Evolutionary conservation across 768 basidiomycete genomes (phyloP), one percentile per base, ranked within the genome.

Genomic region (Agaricus subrufescens): DNA sequence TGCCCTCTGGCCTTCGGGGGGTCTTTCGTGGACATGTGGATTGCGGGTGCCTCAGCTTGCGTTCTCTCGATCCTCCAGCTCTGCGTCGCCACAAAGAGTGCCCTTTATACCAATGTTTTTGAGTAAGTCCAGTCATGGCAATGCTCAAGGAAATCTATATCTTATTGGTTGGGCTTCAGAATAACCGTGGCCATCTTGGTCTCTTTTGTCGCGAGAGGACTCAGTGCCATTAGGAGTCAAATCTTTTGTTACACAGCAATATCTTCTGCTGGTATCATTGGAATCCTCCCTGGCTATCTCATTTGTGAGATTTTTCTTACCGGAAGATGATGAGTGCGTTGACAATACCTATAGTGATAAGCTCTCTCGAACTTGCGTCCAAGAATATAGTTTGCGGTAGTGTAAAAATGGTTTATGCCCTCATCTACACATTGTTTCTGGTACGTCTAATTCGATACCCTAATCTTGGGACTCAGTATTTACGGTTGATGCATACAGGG

Each of bases 171-270:
- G 10, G 8, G 4, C 19, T 38, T 10, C 61, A 94, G 91, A 64
- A 91, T 94, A 58, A 89, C 88, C 0, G 83, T 89, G 23, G 87
- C 89, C 1, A 91, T 91, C 55, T 67, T 89, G 31, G 85, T 94
- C 50, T 91, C 91, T 0, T 91, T 94, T 65, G 71, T 76, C 29
- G 87, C 93, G 40, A 86, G 94, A 45, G 93, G 86, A 8, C 72
- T 97, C 34, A 88, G 91, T 58, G 88, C 86, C 60, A 91, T 93
- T 57, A 80, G 80, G 15, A 81, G 77, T 49, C 79, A 85, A 48
- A 78, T 89, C 49, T 96, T 97, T 70, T 97, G 94, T 67, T 97
- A 95, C 66, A 87, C 91, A 2, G 89, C 94, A 3, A 88, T 96
- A 57, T 94, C 94, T 0, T 93, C 91, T 7, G 80, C 91, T 50